Evolutionary conservation across 495 filamentous ascomycete genomes (phyloP).

Genomic region (Wilcoxina mikolae): DNA sequence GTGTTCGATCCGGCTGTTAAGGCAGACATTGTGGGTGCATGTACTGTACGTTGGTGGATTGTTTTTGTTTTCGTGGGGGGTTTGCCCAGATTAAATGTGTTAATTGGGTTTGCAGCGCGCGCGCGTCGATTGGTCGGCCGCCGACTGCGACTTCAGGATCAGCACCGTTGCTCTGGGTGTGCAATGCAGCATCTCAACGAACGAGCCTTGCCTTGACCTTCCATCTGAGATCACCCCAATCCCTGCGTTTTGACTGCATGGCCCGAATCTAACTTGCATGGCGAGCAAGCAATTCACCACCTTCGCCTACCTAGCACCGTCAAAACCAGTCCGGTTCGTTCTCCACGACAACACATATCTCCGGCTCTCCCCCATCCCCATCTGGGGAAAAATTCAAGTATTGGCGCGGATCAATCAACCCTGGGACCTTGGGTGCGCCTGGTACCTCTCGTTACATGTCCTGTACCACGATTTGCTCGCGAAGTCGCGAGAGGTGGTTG

Average conservation of each 20-base stretch:
- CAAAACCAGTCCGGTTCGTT: background rate
- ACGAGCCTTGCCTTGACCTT: too few species aligned
- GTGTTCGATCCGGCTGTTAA: background rate
- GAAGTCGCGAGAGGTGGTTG: background rate
- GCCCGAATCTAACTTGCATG: background rate
- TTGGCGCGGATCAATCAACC: too few species aligned
- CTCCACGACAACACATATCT: background rate
- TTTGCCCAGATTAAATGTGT: too few species aligned
- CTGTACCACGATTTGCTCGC: background rate
- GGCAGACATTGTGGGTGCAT: background rate
- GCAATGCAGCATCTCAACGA: too few species aligned
- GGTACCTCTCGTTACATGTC: background rate
- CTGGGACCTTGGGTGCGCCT: too few species aligned
- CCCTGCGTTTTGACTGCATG: background rate
- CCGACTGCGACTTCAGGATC: too few species aligned
- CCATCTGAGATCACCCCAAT: background rate
- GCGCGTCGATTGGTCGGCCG: too few species aligned
- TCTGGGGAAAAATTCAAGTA: background rate
- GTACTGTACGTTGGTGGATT: background rate
- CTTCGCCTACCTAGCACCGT: too few species aligned
- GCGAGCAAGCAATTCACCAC: too few species aligned
- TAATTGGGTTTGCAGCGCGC: too few species aligned
- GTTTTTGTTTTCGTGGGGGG: too few species aligned
- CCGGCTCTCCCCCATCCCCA: background rate
- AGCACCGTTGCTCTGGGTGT: too few species aligned